Conservation (phyloP, 768 basidiomycete genomes). For the Lactarius hengduanensis region DNA sequence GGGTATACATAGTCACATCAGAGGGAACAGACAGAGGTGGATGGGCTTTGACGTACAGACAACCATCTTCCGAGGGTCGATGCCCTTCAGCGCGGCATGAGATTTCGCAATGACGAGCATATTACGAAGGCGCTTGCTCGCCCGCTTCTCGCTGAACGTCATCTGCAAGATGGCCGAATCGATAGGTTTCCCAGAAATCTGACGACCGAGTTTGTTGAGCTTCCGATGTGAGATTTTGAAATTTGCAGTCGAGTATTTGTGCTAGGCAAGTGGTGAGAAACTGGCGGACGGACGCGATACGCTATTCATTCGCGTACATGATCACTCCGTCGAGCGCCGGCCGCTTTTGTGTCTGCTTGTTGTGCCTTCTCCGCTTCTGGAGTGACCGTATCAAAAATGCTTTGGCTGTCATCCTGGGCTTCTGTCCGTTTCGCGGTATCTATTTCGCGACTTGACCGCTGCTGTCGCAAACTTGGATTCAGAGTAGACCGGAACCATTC, state of each 20-base stretch:
- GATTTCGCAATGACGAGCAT: slow-evolving; percentile 86
- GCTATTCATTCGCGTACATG: slow-evolving; percentile 15
- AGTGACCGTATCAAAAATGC: slow-evolving; percentile 46
- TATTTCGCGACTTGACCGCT: slow-evolving; percentile 23
- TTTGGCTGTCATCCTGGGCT: slow-evolving; percentile 44
- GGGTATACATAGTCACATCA: neutral
- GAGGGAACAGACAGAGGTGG: slow-evolving; percentile 3
- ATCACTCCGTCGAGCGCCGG: slow-evolving; percentile 19
- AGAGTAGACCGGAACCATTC: slow-evolving; percentile 28
- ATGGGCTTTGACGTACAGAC: slow-evolving; percentile 59
- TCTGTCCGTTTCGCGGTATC: slow-evolving; percentile 43
- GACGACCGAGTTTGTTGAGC: slow-evolving; percentile 81
- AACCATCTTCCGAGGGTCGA: slow-evolving; percentile 69
- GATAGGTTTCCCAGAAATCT: slow-evolving; percentile 88
- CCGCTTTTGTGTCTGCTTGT: slow-evolving; percentile 9
- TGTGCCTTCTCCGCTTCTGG: slow-evolving; percentile 5
- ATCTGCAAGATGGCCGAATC: slow-evolving; percentile 96
- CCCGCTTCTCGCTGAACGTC: slow-evolving; percentile 93
- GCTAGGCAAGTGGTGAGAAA: slow-evolving; percentile 45
- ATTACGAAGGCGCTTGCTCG: slow-evolving; percentile 80
- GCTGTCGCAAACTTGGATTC: slow-evolving; percentile 20
- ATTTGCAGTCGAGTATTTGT: slow-evolving; percentile 88
- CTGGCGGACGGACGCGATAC: neutral
- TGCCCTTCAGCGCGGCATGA: slow-evolving; percentile 75
- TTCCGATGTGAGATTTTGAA: slow-evolving; percentile 96